Evolutionary conservation across 1,284 basidiomycete species (phyloP), one percentile per base, ranked within the genome.

Genomic region (Stereum hirsutum): DNA sequence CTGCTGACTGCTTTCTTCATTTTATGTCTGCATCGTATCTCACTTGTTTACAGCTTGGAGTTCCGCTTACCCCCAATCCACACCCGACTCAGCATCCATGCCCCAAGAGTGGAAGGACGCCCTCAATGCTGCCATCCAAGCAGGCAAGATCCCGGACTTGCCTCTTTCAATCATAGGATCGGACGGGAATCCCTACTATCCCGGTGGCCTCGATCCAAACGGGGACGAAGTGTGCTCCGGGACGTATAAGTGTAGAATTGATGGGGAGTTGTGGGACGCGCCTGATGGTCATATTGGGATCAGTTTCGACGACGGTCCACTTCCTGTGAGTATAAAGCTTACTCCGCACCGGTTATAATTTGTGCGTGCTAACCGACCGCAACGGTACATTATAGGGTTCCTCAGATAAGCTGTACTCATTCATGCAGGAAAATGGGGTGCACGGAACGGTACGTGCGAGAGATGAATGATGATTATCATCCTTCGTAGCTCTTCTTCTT

Each of bases 221-320:
- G 60, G 73, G 39, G 55, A 62, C 5, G 52, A 63, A 6, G 65
- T 89, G 44, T 89, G 85, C 61, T 85, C 85, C 2, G 65, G 75
- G 6, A 78, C 78, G 0, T 75, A 74, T 61, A 73, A 79, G 53
- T 90, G 88, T 58, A 54, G 63, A 35, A 72, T 66, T 43, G 50
- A 68, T 3, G 75, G 61, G 14, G 81, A 86, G 52, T 54, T 86
- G 41, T 88, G 81, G 81, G 75, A 89, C 51, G 81, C 76, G 3
- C 86, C 85, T 2, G 54, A 68, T 28, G 76, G 77, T 21, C 57
- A 66, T 23, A 63, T 86, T 49, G 81, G 63, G 3, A 65, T 74
- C 40, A 69, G 76, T 42, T 88, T 89, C 56, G 89, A 92, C 56
- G 89, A 92, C 58, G 89, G 89, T 5, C 89, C 89, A 0, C 67